Evolutionary conservation across 1,284 basidiomycete species (phyloP).

Genomic region (Vanrija sp.): DNA sequence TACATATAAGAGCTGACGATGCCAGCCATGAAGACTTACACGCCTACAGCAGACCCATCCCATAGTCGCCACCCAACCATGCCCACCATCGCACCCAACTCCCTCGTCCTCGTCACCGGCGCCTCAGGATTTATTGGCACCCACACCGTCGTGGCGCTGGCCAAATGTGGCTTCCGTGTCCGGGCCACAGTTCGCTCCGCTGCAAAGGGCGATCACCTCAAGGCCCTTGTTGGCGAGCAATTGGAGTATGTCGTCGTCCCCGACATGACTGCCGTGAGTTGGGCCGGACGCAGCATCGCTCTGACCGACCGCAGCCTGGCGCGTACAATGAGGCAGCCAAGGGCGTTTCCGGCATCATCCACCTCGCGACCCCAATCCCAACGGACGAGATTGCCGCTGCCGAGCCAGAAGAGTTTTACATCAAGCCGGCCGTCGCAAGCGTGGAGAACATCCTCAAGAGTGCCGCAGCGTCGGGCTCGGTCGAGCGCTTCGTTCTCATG

Average conservation of each 20-base stretch:
- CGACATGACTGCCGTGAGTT: constrained; percentile 56
- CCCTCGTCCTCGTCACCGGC: constrained; percentile 31
- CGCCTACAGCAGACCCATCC: no score
- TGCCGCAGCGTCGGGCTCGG: constrained; percentile 6
- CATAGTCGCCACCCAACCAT: not conserved
- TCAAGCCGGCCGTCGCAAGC: constrained; percentile 62
- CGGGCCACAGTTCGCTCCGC: constrained; percentile 57
- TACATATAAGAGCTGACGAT: no score
- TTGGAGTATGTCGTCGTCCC: constrained; percentile 51
- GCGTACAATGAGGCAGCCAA: not conserved
- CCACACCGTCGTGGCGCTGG: constrained; percentile 17
- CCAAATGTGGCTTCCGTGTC: constrained; percentile 42
- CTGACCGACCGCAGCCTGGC: not conserved
- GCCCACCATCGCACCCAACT: not conserved
- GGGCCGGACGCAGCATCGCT: not conserved
- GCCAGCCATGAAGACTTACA: no score
- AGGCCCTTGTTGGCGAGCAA: constrained; percentile 51
- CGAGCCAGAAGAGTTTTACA: constrained; percentile 52
- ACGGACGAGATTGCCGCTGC: constrained; percentile 27
- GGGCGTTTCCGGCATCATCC: not conserved
- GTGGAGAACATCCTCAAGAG: constrained; percentile 59
- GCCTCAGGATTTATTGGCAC: constrained; percentile 45
- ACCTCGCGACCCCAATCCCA: not conserved
- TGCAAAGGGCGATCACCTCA: constrained; percentile 54
- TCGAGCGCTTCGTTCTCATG: constrained; percentile 67